A percentile compares a stretch with the other conserved stretches of the same genome.
Conservation (phyloP, 208 protist species). For the Crithidia thermophila region DNA sequence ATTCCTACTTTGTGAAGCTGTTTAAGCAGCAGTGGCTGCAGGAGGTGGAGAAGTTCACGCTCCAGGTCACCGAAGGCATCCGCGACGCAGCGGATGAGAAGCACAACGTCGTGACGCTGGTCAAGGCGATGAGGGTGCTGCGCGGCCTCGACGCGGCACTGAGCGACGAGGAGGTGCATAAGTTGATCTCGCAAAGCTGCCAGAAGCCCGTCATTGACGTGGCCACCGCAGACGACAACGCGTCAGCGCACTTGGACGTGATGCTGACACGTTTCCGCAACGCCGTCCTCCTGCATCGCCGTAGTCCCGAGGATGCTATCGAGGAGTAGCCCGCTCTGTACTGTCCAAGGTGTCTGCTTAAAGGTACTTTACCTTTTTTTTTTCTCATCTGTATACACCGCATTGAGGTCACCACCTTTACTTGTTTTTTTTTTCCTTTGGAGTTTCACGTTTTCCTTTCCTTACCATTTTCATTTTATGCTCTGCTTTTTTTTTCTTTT, state of each 20-base stretch:
- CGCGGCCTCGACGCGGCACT: constrained; percentile 44
- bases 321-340: background rate
- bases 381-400: background rate
- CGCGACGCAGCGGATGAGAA: constrained; percentile 46
- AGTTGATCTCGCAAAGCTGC: constrained; percentile 55
- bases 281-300: constrained; percentile 63
- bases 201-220: constrained; percentile 72
- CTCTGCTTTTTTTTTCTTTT: constrained; percentile 12
- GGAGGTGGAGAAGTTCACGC: constrained; percentile 80
- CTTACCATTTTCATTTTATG: background rate
- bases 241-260: constrained; percentile 46
- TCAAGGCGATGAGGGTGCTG: constrained; percentile 49
- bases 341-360: background rate
- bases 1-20: constrained; percentile 69
- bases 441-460: background rate
- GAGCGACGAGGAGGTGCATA: constrained; percentile 47
- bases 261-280: constrained; percentile 64
- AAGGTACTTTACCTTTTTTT: constrained; percentile 26
- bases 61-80: constrained; percentile 70
- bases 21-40: constrained; percentile 70
- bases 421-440: constrained; percentile 9
- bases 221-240: constrained; percentile 41
- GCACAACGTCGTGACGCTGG: constrained; percentile 44
- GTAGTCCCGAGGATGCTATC: constrained; percentile 38
- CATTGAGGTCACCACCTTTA: background rate